Evolutionary conservation across 83 land plant species (phyloP), one percentile per base, ranked within the genome.

Genomic region (Thuja plicata): DNA sequence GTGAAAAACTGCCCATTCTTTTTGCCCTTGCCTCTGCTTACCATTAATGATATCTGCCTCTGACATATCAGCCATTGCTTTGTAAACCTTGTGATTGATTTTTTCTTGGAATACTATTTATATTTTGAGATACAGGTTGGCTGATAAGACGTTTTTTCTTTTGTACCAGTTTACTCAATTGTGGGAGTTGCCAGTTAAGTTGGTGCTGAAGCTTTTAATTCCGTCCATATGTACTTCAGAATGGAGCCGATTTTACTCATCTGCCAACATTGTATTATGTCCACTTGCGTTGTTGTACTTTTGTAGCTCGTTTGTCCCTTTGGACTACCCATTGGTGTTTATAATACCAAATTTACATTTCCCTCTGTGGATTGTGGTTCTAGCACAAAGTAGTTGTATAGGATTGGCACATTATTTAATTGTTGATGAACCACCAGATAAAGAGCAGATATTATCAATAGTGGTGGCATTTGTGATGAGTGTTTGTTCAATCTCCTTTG

Each of bases 401-500:
- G 98, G 94, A 0, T 10, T 91, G 34, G 91, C 95, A 8, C 95
- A 95, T 91, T 98, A 90, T 84, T 84, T 96, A 5, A 79, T 96
- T 15, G 95, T 94, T 82, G 92, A 90, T 66, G 93, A 95, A 27
- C 95, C 98, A 34, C 98, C 98, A 3, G 90, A 94, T 82, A 90
- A 88, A 77, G 98, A 92, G 86, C 94, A 91, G 77, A n/a, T 91
- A 34, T 90, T 91, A 19, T 88, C 90, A 40, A 90, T 93, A 15
- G 82, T 95, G 1, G 87, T 93, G 38, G 95, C 97, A 21, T 98
- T 98, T 84, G 86, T 95, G 11, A 98, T 96, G 99, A 98, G 99
- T 84, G 99, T 98, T 30, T 92, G 97, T 76, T 98, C 97, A 97
- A 96, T 98, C 77, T 98, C 99, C 0, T 92, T 96, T 41, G 89